Percentiles rank a stretch among this genome's conserved stretches.
phyloP scores from a whole-genome alignment of 2,329 filamentous ascomycete genomes.

The Clarireedia hainanense region DNA sequence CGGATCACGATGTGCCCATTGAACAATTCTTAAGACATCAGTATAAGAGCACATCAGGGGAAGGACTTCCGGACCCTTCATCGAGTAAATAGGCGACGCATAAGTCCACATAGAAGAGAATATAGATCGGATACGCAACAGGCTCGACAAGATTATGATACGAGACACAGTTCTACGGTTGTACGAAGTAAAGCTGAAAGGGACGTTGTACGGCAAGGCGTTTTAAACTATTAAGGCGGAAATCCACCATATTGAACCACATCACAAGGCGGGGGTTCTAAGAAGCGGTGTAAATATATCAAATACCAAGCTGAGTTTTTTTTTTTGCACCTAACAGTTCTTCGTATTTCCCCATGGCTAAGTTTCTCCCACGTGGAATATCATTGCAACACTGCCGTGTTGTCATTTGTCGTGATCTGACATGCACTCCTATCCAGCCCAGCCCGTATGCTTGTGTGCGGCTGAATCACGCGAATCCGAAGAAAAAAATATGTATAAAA shows the following conservation, averaged over 20 bases:
- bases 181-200: neutral
- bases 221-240: neutral
- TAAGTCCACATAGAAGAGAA: neutral
- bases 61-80: slow-evolving; percentile 14
- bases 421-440: neutral
- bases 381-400: no score
- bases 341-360: no score
- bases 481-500: no score
- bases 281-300: neutral
- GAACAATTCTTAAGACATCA: slow-evolving; percentile 25
- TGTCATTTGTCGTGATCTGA: neutral
- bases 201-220: neutral
- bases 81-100: neutral
- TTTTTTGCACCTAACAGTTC: neutral
- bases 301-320: neutral
- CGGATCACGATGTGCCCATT: slow-evolving; percentile 27
- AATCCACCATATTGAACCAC: neutral
- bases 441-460: neutral
- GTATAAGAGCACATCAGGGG: slow-evolving; percentile 22
- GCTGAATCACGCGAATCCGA: no score
- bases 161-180: neutral
- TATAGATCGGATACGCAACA: neutral
- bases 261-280: neutral
- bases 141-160: no score
- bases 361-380: no score